phyloP scores from a whole-genome alignment of 352 stramenopile genomes.

The Lagenidium giganteum region DNA sequence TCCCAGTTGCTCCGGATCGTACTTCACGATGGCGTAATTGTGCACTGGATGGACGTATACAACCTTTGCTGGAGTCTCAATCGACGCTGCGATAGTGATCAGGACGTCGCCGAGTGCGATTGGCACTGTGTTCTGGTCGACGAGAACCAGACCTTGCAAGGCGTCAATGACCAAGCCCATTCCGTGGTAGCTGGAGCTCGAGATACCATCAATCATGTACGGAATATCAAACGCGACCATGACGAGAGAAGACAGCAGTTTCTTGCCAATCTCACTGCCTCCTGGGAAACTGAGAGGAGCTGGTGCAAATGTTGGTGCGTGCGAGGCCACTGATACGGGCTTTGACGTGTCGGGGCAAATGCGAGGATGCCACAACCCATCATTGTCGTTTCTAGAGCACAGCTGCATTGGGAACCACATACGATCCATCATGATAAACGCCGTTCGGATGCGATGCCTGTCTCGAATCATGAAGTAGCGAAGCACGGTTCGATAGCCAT shows the following conservation, averaged over 20 bases:
- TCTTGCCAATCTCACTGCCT: conserved; percentile 58
- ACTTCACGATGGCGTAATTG: conserved; percentile 90
- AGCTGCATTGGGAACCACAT: conserved; percentile 88
- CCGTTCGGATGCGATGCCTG: conserved; percentile 75
- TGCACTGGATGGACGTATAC: conserved; percentile 91
- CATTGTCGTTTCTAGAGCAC: conserved; percentile 62
- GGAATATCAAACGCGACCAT: conserved; percentile 91
- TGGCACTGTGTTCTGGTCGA: conserved; percentile 91
- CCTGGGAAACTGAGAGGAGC: conserved; percentile 67
- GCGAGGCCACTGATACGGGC: conserved; percentile 6
- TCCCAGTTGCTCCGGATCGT: conserved; percentile 72
- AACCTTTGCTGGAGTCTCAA: conserved; percentile 83
- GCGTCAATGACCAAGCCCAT: conserved; percentile 87
- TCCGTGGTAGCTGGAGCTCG: conserved; percentile 84
- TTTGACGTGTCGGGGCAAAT: conserved; percentile 21
- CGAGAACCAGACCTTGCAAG: conserved; percentile 80
- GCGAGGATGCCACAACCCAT: conserved; percentile 65
- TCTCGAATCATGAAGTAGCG: conserved; percentile 86
- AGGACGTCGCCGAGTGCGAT: conserved; percentile 83
- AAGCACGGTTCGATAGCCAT: conserved; percentile 78
- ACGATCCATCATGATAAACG: conserved; percentile 87
- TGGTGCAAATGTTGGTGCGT: conserved; percentile 47
- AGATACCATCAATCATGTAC: conserved; percentile 91
- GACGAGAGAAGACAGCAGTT: conserved; percentile 74
- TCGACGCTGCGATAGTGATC: conserved; percentile 84